Evolutionary conservation across 2,329 filamentous ascomycete species (phyloP), one percentile per base, ranked within the genome.

Genomic region (Sarocladiaceae sp.): DNA sequence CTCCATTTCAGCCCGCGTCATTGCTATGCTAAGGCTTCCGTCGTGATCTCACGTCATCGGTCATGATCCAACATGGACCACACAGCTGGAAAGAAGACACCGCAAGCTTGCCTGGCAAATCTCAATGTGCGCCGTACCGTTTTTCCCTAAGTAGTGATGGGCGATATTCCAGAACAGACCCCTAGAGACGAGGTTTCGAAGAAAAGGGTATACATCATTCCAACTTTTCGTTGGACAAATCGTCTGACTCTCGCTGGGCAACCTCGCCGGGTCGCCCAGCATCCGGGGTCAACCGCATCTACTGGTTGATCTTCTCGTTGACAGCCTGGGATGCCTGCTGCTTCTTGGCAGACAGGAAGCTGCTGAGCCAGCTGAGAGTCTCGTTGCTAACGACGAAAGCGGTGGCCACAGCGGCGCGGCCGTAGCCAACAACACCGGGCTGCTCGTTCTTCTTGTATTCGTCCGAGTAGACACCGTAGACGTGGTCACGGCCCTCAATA

Each of bases 331-430:
- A 79, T 39, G 74, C 74, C 60, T 86, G 77, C 23, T 77, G 72
- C 72, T 87, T 88, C 74, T 85, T 83, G 58, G 73, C 69, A 54
- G 77, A 73, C 47, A 90, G 63, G 59, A 82, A 77, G 51, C 72
- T 72, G 64, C 78, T 78, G 57, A 87, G 62, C 76, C 80, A 87
- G 51, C 71, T 72, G 51, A 88, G 68, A 1, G 82, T 79, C 67
- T 90, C 85, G 58, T 77, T 79, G 47, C 81, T 81, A 48, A 91
- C 74, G 47, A 88, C 77, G 47, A 90, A 72, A 22, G 80, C 78
- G 13, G 87, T 89, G 50, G 79, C 80, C 57, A 90, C 73, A 13
- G 82, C 71, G 11, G 88, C 88, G 76, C 88, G 90, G 62, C 84
- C 80, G 55, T 80, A 79, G 3, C 83, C 79, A n/a, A 90, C 71